phyloP scores from a whole-genome alignment of 2,329 filamentous ascomycete genomes.

The Curvularia lunata region DNA sequence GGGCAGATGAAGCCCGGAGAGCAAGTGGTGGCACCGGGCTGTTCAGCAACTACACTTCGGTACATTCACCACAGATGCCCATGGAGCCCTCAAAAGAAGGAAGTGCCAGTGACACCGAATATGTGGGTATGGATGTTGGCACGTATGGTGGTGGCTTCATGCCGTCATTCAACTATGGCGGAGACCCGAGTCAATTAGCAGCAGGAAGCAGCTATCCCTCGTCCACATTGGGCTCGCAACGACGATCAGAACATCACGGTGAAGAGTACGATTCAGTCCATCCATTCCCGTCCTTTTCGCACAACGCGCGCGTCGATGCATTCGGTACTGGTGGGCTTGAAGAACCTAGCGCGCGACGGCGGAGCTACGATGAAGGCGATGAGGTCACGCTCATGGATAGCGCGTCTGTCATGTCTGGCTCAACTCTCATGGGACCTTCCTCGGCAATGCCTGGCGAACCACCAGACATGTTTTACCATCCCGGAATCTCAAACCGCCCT shows the following conservation, averaged over 20 bases:
- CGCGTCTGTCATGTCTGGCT: constrained; percentile 32
- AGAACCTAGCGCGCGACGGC: constrained; percentile 71
- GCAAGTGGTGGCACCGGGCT: constrained; percentile 63
- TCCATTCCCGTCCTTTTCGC: constrained; percentile 63
- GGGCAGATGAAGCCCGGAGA: constrained; percentile 63
- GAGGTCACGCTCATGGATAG: constrained; percentile 63
- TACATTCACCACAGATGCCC: constrained; percentile 53
- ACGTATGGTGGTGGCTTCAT: constrained; percentile 75
- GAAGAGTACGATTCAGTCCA: constrained; percentile 58
- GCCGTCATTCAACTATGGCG: constrained; percentile 66
- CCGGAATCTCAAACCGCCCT: constrained; percentile 70
- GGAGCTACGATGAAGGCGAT: constrained; percentile 93
- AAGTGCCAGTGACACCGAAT: constrained; percentile 69
- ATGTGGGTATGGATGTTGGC: constrained; percentile 73
- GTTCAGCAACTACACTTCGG: constrained; percentile 56
- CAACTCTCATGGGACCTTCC: constrained; percentile 32
- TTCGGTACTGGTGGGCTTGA: constrained; percentile 89
- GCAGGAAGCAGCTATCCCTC: constrained; percentile 46
- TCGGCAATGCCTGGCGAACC: constrained; percentile 63
- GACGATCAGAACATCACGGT: constrained; percentile 52
- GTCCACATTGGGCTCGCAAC: constrained; percentile 55
- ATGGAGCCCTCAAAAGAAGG: constrained; percentile 24
- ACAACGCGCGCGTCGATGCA: constrained; percentile 78
- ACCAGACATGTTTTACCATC: constrained; percentile 93
- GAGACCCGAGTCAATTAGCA: constrained; percentile 54